Evolutionary conservation across 345 rosid genomes (phyloP).

Genomic region (Citrus cavaleriei): DNA sequence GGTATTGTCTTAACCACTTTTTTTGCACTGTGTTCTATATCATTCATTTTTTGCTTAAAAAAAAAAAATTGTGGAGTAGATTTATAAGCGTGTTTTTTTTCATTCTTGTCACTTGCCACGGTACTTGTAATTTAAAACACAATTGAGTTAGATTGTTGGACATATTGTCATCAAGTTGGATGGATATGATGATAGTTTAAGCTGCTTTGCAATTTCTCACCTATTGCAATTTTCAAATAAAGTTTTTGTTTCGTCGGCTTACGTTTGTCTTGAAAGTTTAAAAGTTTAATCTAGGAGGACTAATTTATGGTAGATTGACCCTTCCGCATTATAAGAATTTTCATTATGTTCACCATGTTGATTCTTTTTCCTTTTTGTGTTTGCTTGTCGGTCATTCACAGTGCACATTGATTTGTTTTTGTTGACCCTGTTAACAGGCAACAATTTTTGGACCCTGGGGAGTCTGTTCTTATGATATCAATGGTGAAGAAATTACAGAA

Average conservation of each 20-base stretch:
- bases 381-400: background rate
- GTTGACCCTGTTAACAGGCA: constrained; percentile 53
- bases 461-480: constrained; percentile 92
- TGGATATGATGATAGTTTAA: background rate
- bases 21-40: constrained; percentile 3
- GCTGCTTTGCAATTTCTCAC: background rate
- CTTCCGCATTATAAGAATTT: background rate
- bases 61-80: background rate
- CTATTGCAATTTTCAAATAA: background rate
- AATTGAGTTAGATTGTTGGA: background rate
- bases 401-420: background rate
- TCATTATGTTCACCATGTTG: background rate
- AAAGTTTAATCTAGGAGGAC: too few relatives aligned
- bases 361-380: background rate
- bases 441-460: constrained; percentile 94
- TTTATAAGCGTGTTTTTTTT: background rate
- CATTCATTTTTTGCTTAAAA: background rate
- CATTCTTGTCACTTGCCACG: background rate
- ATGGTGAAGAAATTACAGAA: constrained; percentile 91
- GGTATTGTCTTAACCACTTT: constrained; percentile 47
- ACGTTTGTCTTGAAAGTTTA: background rate
- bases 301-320: background rate
- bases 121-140: background rate
- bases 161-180: background rate
- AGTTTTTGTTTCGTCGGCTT: background rate